These are phyloP conservation scores for Alternaria alternata DNA, from an alignment of 2,329 filamentous ascomycete genomes.

Conservation along the genomic window DNA sequence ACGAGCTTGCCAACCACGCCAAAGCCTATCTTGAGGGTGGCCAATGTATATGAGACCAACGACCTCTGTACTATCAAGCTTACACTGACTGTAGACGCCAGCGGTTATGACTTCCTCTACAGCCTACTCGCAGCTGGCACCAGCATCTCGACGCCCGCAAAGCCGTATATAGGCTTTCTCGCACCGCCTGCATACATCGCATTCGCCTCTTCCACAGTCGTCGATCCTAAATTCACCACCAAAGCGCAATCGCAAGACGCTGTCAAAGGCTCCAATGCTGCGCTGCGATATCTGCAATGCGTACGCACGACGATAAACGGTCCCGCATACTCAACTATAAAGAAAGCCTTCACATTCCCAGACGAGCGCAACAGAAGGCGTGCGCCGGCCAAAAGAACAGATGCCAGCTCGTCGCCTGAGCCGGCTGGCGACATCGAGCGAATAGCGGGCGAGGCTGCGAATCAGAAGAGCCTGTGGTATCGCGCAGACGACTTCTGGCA, in stretches of 20 bases:
- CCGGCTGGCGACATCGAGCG: conserved; percentile 52
- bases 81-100: conserved; percentile 33
- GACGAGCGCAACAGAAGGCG: conserved; percentile 36
- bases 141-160: conserved; percentile 45
- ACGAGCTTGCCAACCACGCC: conserved; percentile 47
- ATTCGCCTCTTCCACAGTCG: conserved; percentile 79
- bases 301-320: conserved; percentile 72
- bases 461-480: conserved; percentile 72
- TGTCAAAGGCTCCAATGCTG: conserved; percentile 69
- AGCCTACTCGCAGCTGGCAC: conserved; percentile 44
- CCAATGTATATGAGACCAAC: conserved; percentile 34
- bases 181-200: conserved; percentile 78
- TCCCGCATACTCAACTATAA: conserved; percentile 69
- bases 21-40: conserved; percentile 48
- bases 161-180: conserved; percentile 62
- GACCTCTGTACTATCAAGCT: neutral
- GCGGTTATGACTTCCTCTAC: conserved; percentile 46
- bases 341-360: conserved; percentile 75
- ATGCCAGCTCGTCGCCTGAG: conserved; percentile 36
- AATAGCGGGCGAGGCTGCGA: conserved; percentile 61
- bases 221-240: conserved; percentile 82
- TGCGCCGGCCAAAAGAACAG: conserved; percentile 24
- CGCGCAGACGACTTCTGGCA: conserved; percentile 90
- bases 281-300: conserved; percentile 74
- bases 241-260: conserved; percentile 70